These are phyloP conservation scores for Cyanodermella asteris DNA, from an alignment of 2,329 filamentous ascomycete genomes.

Conservation along the genomic window DNA sequence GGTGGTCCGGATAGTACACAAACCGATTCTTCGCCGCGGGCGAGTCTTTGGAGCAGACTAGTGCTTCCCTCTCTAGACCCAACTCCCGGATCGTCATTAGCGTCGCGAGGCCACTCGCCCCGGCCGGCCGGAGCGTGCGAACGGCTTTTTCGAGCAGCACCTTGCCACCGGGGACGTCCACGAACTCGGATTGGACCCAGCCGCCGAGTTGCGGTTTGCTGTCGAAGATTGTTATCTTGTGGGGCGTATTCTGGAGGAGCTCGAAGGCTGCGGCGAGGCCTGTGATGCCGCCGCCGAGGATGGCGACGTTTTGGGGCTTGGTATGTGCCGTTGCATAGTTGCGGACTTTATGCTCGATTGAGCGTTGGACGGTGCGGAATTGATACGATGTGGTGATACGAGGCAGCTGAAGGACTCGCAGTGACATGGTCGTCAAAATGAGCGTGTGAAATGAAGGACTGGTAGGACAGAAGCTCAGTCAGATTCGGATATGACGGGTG, in stretches of 20 bases:
- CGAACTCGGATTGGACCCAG: constrained; percentile 52
- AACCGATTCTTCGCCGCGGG: constrained; percentile 44
- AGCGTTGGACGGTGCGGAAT: no score
- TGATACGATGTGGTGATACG: no score
- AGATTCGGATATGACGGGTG: no score
- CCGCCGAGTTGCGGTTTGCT: constrained; percentile 48
- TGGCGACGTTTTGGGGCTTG: constrained; percentile 30
- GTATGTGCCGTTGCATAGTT: constrained; percentile 6
- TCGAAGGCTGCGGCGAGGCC: constrained; percentile 63
- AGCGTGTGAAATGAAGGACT: no score
- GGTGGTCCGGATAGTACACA: constrained; percentile 71
- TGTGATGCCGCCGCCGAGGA: constrained; percentile 66
- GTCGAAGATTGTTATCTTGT: constrained; percentile 66
- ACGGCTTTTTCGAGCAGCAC: constrained; percentile 72
- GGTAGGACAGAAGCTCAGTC: no score
- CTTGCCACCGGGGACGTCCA: constrained; percentile 36
- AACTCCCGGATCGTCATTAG: constrained; percentile 37
- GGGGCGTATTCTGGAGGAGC: constrained; percentile 44
- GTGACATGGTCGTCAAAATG: no score
- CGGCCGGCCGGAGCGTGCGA: constrained; percentile 43
- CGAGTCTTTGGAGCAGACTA: constrained; percentile 28
- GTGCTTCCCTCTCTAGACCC: constrained; percentile 32
- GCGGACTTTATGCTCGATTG: no score
- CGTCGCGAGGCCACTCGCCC: constrained; percentile 40
- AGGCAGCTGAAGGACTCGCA: no score